Base-by-base conservation (phyloP, 495 filamentous ascomycete genomes). In the Neurospora sp. region DNA sequence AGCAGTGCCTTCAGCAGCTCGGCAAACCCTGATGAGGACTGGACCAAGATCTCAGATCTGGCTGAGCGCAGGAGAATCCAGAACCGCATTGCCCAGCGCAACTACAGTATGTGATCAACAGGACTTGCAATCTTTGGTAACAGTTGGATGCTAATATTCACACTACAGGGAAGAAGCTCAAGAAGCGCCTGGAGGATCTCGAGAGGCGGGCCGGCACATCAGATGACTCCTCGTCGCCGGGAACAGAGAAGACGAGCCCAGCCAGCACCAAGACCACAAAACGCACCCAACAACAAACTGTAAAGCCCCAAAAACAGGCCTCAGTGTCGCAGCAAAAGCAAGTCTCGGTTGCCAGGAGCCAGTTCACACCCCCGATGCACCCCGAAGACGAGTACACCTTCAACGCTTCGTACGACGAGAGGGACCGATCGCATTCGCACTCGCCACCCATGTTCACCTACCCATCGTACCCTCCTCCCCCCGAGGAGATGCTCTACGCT, bases 31-130 rank as follows among this genome's bases (percentile, higher is more conserved):
- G 94, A 97, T 76, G 95, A 98, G 83, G 95, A 98, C 85, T 98
- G 95, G 95, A 98, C 95, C 79, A 96, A 98, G 89, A 97, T 98
- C 82, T 97, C 96, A 61, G 95, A 98, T 80, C 88, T 98, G 48
- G 95, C 95, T 71, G 95, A 98, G 84, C 89, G 95, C 75, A 87
- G 95, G 79, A 87, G 95, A 78, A 98, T 98, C 84, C 95, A 98
- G 84, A 98, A 98, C 83, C 89, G 95, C 69, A 98, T 98, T 83
- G 95, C 95, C 53, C 95, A 98, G 84, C 91, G 95, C 73, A 98
- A 98, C 85, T 98, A 98, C 85, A 95, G 95, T 97, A 87, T 81
- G 94, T 92, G 74, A 65, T 18, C 53, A 65, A 65, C 27, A 14
- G 22, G 14, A 35, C 22, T 7, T 35, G 27, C 53, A 18, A 18